Evolutionary conservation across 192 early-diverging fungal genomes (phyloP).

Genomic region (Phycomyces blakesleeanus): DNA sequence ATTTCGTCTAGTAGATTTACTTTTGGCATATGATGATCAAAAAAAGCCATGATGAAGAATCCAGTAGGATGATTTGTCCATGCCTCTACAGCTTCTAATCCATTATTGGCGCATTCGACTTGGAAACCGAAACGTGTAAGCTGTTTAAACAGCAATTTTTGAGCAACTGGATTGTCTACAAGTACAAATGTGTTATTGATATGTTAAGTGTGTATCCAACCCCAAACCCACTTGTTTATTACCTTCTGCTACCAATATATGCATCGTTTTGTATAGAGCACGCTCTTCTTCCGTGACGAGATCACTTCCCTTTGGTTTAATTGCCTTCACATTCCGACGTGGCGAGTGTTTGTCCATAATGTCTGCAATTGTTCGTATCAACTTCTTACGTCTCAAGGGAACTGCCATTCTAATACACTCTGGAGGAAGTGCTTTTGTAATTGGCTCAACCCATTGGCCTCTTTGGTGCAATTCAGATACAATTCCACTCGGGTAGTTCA

Average conservation of each 20-base stretch:
- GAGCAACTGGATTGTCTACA: constrained; percentile 45
- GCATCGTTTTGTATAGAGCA: constrained; percentile 31
- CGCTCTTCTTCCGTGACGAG: constrained; percentile 39
- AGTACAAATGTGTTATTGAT: background rate
- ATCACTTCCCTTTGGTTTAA: constrained; percentile 28
- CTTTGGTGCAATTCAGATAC: constrained; percentile 11
- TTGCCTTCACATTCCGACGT: constrained; percentile 18
- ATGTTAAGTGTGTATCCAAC: background rate
- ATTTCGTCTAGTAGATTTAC: background rate
- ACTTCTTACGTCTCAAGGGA: constrained; percentile 41
- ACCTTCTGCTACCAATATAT: constrained; percentile 48
- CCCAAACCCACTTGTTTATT: background rate
- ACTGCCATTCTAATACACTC: constrained; percentile 31
- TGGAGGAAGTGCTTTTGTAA: constrained; percentile 13
- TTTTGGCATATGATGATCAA: constrained; percentile 55
- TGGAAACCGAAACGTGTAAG: constrained; percentile 40
- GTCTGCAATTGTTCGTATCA: constrained; percentile 40
- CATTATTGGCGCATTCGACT: constrained; percentile 48
- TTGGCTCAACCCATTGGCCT: background rate
- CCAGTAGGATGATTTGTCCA: constrained; percentile 39
- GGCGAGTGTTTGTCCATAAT: constrained; percentile 31
- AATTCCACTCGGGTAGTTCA: constrained; percentile 23
- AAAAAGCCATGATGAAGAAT: constrained; percentile 45
- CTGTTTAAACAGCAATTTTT: constrained; percentile 44
- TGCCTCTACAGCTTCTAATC: constrained; percentile 38